Base-by-base conservation (phyloP, 768 basidiomycete species). In the Pholiota conissans region DNA sequence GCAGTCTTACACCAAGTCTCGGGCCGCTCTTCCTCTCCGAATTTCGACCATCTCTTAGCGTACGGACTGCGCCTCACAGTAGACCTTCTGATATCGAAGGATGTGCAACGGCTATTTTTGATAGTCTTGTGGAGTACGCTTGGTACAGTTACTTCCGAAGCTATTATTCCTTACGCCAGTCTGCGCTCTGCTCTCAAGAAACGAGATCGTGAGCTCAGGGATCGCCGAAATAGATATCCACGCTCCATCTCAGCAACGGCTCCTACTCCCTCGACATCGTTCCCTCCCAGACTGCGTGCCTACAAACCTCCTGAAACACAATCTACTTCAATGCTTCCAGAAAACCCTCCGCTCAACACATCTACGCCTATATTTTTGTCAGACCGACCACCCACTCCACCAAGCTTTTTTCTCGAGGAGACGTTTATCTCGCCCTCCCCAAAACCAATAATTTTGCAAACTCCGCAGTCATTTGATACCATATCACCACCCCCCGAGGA, bases 41-140 rank as follows among this genome's bases (percentile, higher is more conserved):
- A 64, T 49, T 45, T 75, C 26, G 76, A 79, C 65, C 74, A 77
- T 54, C 71, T 73, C 61, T 70, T 80, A 20, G 74, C 78, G 35
- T 79, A 74, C 53, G 74, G 73, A 28, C 67, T 81, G 49, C 77
- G 79, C 22, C 66, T 80, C 27, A 59, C 72, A 37, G 65, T 80
- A 35, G 80, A 83, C 63, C 63, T 79, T 22, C 61, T 78, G 18
- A 64, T 79, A 60, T 73, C 76, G 45, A 67, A 69, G 49, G 71
- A 72, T 59, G 24, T 64, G 22, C 60, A 61, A 18, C 73, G 73
- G 49, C 64, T 74, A 32, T 52, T 73, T 6, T 63, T 77, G 61
- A 68, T 76, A 28, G 48, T 76, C 0, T 62, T 79, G 16, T 81
- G 76, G 72, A 74, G 73, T 16, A 63, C 64, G 10, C 64, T 80